Evolutionary conservation across 2,329 filamentous ascomycete genomes (phyloP).

Genomic region (Lasiodiplodia sp.): DNA sequence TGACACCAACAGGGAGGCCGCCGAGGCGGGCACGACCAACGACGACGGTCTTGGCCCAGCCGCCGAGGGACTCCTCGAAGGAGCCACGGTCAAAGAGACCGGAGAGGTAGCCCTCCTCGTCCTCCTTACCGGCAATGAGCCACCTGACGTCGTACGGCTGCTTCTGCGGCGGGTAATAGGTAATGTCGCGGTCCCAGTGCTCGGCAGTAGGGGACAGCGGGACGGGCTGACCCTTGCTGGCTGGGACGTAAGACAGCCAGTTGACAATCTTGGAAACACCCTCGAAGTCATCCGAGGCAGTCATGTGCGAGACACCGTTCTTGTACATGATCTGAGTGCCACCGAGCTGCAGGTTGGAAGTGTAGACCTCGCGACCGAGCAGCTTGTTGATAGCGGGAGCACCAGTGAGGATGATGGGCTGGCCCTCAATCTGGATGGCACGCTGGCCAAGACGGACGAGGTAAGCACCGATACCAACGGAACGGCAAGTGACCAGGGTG

Average conservation of each 20-base stretch:
- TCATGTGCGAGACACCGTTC: slow-evolving; percentile 99
- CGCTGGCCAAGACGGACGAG: slow-evolving; percentile 97
- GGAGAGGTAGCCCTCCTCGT: slow-evolving; percentile 83
- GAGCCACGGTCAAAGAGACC: slow-evolving; percentile 97
- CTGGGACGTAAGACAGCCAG: slow-evolving; percentile 97
- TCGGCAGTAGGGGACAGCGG: slow-evolving; percentile 90
- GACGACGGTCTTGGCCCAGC: slow-evolving; percentile 96
- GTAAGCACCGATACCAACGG: slow-evolving; percentile 98
- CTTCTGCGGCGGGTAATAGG: slow-evolving; percentile 81
- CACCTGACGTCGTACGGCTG: slow-evolving; percentile 91
- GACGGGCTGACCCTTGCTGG: slow-evolving; percentile 90
- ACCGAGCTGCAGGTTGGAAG: slow-evolving; percentile 97
- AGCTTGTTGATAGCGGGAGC: slow-evolving; percentile 98
- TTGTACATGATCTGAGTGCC: slow-evolving; percentile 99
- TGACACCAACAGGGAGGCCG: slow-evolving; percentile 98
- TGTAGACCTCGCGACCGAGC: slow-evolving; percentile 97
- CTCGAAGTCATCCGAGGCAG: slow-evolving; percentile 95
- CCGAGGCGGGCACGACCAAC: slow-evolving; percentile 95
- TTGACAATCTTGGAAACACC: slow-evolving; percentile 97
- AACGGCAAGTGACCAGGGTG: slow-evolving; percentile 95
- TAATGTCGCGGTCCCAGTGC: slow-evolving; percentile 90
- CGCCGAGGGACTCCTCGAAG: slow-evolving; percentile 94
- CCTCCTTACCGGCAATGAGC: slow-evolving; percentile 87
- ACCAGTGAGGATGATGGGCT: slow-evolving; percentile 98
- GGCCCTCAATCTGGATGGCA: slow-evolving; percentile 98